phyloP scores from a whole-genome alignment of 2,329 filamentous ascomycete species.

The Diaporthe vaccinii region DNA sequence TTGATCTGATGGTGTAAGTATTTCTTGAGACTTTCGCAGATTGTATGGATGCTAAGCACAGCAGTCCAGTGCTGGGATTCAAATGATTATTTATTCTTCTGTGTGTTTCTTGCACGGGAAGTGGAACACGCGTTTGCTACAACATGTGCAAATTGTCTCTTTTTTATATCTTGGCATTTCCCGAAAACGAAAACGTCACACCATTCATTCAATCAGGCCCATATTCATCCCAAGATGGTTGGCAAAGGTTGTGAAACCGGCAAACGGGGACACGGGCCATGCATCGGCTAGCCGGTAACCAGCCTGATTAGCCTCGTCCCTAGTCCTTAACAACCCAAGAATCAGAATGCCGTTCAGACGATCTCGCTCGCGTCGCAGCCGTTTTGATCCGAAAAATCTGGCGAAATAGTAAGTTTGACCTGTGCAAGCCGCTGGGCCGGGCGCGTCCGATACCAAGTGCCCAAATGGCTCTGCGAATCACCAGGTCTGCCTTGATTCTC shows the following conservation, averaged over 20 bases:
- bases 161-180: slow-evolving; percentile 23
- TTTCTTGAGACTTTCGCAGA: too few relatives aligned
- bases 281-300: background rate
- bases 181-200: slow-evolving; percentile 24
- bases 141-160: background rate
- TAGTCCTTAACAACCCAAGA: slow-evolving; percentile 20
- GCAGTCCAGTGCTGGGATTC: background rate
- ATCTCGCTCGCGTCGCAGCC: slow-evolving; percentile 31
- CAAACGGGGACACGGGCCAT: slow-evolving; percentile 23
- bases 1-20: background rate
- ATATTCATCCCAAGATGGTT: slow-evolving; percentile 18
- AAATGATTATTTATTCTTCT: slow-evolving; percentile 7
- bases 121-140: background rate
- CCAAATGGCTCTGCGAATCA: slow-evolving; percentile 9
- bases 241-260: slow-evolving; percentile 19
- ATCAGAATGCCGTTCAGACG: slow-evolving; percentile 26
- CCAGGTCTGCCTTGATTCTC: background rate
- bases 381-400: slow-evolving; percentile 25
- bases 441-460: slow-evolving; percentile 3
- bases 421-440: slow-evolving; percentile 2
- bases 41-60: background rate
- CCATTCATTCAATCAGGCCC: background rate
- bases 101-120: background rate
- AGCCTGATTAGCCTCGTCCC: slow-evolving; percentile 2
- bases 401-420: slow-evolving; percentile 24